Conservation (phyloP, 164 flowering plant species). For the Chimonanthus praecox region DNA sequence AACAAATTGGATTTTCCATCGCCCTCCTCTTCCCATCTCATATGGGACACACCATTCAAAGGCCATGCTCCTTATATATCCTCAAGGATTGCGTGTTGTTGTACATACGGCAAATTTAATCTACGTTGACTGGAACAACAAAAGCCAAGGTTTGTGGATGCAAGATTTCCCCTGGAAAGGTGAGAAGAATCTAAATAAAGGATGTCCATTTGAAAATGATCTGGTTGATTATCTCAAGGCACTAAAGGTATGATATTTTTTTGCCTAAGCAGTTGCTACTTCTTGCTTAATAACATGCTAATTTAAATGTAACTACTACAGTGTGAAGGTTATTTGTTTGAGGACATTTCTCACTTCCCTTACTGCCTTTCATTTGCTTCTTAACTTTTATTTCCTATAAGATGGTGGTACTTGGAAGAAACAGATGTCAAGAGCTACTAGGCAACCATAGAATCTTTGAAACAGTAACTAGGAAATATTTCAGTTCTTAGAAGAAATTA, state of each 20-base stretch:
- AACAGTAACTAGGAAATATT: no score
- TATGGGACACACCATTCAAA: slow-evolving; percentile 99
- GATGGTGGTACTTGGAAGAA: background rate
- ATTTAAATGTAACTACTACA: background rate
- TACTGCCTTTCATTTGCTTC: background rate
- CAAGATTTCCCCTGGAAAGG: slow-evolving; percentile 99
- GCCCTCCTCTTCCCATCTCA: slow-evolving; percentile 89
- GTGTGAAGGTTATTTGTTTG: background rate
- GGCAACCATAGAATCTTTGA: no score
- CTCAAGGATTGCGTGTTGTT: slow-evolving; percentile 78
- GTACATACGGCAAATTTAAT: slow-evolving; percentile 95
- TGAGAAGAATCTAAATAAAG: slow-evolving; percentile 30
- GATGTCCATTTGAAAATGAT: slow-evolving; percentile 77
- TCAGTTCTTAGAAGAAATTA: no score
- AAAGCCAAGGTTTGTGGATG: slow-evolving; percentile 99
- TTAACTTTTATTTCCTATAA: background rate
- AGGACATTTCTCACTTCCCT: background rate
- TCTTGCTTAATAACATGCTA: background rate
- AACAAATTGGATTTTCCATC: slow-evolving; percentile 82
- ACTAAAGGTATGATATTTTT: slow-evolving; percentile 56
- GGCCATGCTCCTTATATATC: slow-evolving; percentile 94
- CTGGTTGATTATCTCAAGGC: slow-evolving; percentile 72
- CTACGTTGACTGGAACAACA: slow-evolving; percentile 97
- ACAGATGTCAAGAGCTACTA: no score
- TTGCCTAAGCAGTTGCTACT: background rate